Percentiles rank a stretch among this genome's conserved stretches.
Evolutionary conservation across 2,329 filamentous ascomycete genomes (phyloP).

Genomic region (Colletotrichum orchidophilum): DNA sequence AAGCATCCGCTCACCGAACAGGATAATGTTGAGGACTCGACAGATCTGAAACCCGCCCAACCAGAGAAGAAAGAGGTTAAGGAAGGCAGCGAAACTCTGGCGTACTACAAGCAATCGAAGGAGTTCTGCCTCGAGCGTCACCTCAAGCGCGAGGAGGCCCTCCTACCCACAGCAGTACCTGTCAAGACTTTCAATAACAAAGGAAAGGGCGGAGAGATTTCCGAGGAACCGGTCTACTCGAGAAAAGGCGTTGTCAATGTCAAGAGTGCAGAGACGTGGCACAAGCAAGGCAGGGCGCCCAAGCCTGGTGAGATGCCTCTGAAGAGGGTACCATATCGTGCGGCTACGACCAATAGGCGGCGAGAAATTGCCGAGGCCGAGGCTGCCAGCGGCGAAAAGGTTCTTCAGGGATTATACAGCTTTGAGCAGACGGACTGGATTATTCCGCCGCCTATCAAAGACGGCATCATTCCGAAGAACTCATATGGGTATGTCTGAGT

Average conservation of each 20-base stretch:
- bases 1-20: constrained; percentile 69
- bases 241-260: constrained; percentile 84
- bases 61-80: constrained; percentile 78
- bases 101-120: constrained; percentile 86
- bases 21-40: constrained; percentile 82
- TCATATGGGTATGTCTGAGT: constrained; percentile 70
- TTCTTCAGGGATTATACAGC: constrained; percentile 86
- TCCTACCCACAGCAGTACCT: constrained; percentile 73
- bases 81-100: constrained; percentile 82
- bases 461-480: constrained; percentile 93
- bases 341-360: constrained; percentile 86
- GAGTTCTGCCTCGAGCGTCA: constrained; percentile 89
- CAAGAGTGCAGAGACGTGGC: constrained; percentile 95
- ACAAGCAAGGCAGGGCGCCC: constrained; percentile 90
- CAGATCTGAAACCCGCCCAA: constrained; percentile 78
- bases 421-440: constrained; percentile 93
- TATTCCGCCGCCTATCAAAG: constrained; percentile 84
- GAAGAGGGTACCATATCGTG: constrained; percentile 89
- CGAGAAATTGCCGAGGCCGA: constrained; percentile 90
- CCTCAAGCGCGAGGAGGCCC: constrained; percentile 89
- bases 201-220: constrained; percentile 77
- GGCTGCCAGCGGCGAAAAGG: constrained; percentile 81
- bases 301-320: constrained; percentile 76
- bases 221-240: constrained; percentile 82
- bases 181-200: constrained; percentile 80